phyloP scores from a whole-genome alignment of 176 grass and related monocot genomes.

The Tillandsia fasciculata region DNA sequence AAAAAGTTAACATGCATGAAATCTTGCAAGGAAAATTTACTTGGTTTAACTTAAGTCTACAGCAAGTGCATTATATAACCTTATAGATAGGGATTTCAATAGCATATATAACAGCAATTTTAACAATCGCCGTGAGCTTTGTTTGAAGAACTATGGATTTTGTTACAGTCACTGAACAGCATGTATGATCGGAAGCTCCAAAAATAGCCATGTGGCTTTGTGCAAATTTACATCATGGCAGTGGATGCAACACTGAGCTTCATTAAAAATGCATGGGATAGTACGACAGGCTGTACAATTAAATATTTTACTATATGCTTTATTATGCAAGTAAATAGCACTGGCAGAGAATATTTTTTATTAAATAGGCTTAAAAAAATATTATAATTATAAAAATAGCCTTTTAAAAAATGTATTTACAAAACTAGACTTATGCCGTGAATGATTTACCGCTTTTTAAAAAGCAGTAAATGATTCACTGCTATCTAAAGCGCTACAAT shows the following conservation, averaged over 20 bases:
- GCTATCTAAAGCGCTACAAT: no score
- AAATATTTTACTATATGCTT: neutral
- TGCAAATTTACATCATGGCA: neutral
- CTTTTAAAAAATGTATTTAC: no score
- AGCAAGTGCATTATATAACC: neutral
- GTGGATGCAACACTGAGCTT: neutral
- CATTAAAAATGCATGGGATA: neutral
- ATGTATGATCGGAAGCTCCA: no score
- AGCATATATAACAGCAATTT: neutral
- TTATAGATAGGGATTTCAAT: neutral
- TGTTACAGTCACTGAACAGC: no score
- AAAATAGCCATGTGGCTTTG: no score
- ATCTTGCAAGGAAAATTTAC: slow-evolving; percentile 2
- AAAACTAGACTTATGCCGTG: no score
- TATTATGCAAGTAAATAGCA: neutral
- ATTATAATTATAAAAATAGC: no score
- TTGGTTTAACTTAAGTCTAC: slow-evolving; percentile 6
- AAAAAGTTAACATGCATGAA: neutral
- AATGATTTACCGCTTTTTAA: no score
- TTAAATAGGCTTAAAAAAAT: no score
- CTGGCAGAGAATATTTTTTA: neutral
- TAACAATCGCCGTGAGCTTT: neutral
- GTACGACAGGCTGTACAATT: no score
- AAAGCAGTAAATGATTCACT: no score
- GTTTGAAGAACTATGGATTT: neutral